A percentile compares a stretch with the other conserved stretches of the same genome.
These are phyloP conservation scores for Ensete glaucum DNA, from an alignment of 176 grass and related monocot species.

Conservation along the genomic window DNA sequence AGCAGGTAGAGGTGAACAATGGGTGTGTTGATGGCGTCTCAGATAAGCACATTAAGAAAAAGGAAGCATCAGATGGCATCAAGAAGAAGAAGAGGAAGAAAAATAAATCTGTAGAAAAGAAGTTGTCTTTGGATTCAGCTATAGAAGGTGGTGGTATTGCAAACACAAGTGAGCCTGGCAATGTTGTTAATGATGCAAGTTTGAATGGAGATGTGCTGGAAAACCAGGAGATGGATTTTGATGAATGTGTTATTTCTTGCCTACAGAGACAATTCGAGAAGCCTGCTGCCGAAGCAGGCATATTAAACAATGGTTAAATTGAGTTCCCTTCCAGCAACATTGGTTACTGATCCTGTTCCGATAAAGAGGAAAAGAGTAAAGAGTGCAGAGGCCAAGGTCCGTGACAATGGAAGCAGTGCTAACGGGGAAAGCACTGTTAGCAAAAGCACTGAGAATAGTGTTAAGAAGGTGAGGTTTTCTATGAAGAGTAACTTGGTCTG, in stretches of 20 bases:
- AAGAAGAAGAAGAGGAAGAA: background rate
- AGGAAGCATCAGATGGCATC: background rate
- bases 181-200: conserved; percentile 19
- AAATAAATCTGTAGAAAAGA: background rate
- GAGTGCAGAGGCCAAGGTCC: conserved; percentile 23
- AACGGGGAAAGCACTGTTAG: conserved; percentile 6
- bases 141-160: background rate
- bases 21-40: background rate
- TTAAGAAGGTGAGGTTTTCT: no score
- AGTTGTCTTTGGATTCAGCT: background rate
- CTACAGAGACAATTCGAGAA: conserved; percentile 91
- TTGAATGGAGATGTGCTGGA: conserved; percentile 31
- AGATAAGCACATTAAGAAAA: conserved; percentile 5
- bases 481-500: conserved; percentile 88
- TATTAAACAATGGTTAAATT: conserved; percentile 30
- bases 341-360: conserved; percentile 25
- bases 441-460: conserved; percentile 31
- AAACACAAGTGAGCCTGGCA: background rate
- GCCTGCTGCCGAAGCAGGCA: conserved; percentile 52
- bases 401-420: conserved; percentile 25
- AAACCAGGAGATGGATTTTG: conserved; percentile 43
- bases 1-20: background rate
- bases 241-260: conserved; percentile 52
- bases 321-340: conserved; percentile 8
- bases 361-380: conserved; percentile 69